Base-by-base conservation (phyloP, 768 basidiomycete genomes). In the Lactarius pseudohatsudake region DNA sequence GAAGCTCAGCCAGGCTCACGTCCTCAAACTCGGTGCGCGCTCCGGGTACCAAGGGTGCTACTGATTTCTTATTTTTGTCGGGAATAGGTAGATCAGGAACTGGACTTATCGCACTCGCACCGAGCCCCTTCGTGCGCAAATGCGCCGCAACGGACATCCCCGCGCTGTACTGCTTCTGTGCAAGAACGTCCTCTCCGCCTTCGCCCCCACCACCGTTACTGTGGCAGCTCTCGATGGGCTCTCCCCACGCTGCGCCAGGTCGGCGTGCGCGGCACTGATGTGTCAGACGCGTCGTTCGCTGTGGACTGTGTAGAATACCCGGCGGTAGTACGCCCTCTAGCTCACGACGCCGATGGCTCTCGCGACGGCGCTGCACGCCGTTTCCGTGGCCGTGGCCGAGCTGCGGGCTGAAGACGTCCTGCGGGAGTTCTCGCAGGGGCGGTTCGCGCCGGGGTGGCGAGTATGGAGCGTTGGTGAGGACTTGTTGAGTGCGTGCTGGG, bases 11-110 rank as follows among this genome's bases (percentile, higher is more conserved):
- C 69, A 78, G 7, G 77, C 81, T 7, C 82, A 84, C 72, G 78
- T 92, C 34, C 75, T 93, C 30, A 92, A 94, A 74, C 83, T 94
- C 16, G 91, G 91, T 91, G 66, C 66, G 79, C 59, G 34, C 34
- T 26, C 9, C 58, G 40, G 54, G 55, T 10, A 4, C 54, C 75
- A 61, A 36, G 45, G 20, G n/a, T 32, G 32, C 11, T 28, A 4
- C 63, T 26, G 22, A 22, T 13, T 18, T 26, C 9, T 30, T 22
- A 45, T 22, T 10, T 20, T 13, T n/a, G 32, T 11, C 26, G n/a
- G 20, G 59, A 30, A 61, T 8, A 28, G 16, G 26, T 26, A 32
- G 32, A 32, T 32, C 32, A 32, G 32, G 32, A 7, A 32, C 6
- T 7, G 32, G 32, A 32, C 32, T 32, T 32, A 32, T 32, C 32